phyloP scores from a whole-genome alignment of 2,329 filamentous ascomycete genomes.

The Bipolaris victoriae region DNA sequence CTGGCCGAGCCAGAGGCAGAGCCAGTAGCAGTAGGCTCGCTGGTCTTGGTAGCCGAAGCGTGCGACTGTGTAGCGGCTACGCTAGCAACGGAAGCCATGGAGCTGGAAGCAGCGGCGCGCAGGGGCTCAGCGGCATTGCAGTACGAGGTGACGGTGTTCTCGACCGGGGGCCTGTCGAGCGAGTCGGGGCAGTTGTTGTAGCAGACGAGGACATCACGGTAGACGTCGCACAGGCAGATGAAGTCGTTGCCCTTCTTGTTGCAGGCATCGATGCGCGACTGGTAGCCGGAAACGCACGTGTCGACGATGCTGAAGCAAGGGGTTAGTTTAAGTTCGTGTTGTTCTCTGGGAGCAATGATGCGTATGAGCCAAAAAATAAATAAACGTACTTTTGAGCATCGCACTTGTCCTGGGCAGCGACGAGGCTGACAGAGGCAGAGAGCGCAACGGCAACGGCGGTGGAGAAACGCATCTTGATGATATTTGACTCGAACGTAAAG shows the following conservation, averaged over 20 bases:
- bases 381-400: constrained; percentile 49
- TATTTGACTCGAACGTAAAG: background rate
- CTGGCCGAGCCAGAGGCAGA: background rate
- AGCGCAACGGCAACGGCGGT: constrained; percentile 36
- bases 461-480: constrained; percentile 43
- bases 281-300: constrained; percentile 53
- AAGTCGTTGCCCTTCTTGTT: constrained; percentile 54
- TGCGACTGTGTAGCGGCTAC: constrained; percentile 29
- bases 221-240: constrained; percentile 64
- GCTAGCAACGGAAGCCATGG: constrained; percentile 23
- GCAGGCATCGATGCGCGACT: constrained; percentile 54
- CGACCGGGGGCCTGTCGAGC: constrained; percentile 39
- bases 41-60: constrained; percentile 5
- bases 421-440: constrained; percentile 46
- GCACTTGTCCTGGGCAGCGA: constrained; percentile 48
- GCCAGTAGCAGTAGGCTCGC: background rate
- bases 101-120: constrained; percentile 27
- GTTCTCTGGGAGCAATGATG: too few species aligned
- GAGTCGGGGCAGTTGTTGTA: constrained; percentile 68
- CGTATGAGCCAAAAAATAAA: background rate
- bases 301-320: constrained; percentile 55
- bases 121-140: constrained; percentile 53
- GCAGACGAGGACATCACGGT: constrained; percentile 62
- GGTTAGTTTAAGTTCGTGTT: background rate
- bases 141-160: constrained; percentile 46